Evolutionary conservation across 2,329 filamentous ascomycete species (phyloP), one percentile per base, ranked within the genome.

Genomic region (Aspergillus sp.): DNA sequence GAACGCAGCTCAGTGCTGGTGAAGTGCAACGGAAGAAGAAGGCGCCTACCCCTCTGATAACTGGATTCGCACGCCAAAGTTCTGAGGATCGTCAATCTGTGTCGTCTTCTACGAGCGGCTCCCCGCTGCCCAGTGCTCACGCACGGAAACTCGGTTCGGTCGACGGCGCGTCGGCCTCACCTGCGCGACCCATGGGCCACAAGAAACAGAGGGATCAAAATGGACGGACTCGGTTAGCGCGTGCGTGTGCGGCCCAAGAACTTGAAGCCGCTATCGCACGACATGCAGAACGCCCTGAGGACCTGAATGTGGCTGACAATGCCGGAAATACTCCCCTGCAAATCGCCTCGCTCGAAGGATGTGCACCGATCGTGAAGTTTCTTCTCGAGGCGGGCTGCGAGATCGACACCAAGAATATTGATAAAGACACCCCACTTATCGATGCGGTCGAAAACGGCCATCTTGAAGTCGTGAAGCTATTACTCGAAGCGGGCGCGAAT

Each of bases 361-460:
- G 87, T 68, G 86, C 86, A 30, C 84, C 94, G 50, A 92, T 97
- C 51, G 94, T 97, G 36, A 86, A 89, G 67, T 87, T 95, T 49
- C 76, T 99, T 36, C 85, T 99, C 56, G 83, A 89, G 8, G 86
- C 90, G 56, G 89, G 90, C 32, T 96, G 92, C 72, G 87, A 89
- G 50, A 81, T 94, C 43, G 89, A 96, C 64, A 93, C 81, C 46
- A 86, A 90, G 63, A 85, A 85, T 52, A 82, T 83, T 52, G 87
- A 91, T 62, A 90, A 90, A 64, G 94, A 99, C 64, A 97, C 94
- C 0, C 94, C 94, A 24, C 80, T 99, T 33, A 87, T 99, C 49
- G 94, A 99, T 75, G 94, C 94, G 4, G 91, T 97, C 24, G 94
- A 97, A 62, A 99, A 99, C 64, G 90, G 90, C 1, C 92, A 99